A percentile compares a stretch with the other conserved stretches of the same genome.
phyloP scores from a whole-genome alignment of 306 rosid genomes.

The Inga laurina region DNA sequence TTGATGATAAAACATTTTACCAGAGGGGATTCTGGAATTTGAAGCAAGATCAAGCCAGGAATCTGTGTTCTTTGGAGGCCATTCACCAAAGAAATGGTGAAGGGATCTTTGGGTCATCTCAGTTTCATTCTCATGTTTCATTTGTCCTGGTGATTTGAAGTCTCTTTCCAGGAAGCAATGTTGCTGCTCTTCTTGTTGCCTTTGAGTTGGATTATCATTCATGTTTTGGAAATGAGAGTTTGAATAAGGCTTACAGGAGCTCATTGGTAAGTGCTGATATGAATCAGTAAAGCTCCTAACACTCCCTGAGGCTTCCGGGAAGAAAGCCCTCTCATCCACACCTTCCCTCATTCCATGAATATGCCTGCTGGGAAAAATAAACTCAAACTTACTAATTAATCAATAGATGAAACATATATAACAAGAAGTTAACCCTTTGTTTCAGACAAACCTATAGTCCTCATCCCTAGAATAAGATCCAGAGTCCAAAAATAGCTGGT shows the following conservation, averaged over 20 bases:
- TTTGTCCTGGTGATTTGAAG: constrained; percentile 66
- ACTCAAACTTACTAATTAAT: neutral
- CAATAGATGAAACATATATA: neutral
- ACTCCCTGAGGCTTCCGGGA: constrained; percentile 73
- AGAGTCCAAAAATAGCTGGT: constrained; percentile 67
- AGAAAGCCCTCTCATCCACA: constrained; percentile 77
- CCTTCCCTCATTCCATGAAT: constrained; percentile 68
- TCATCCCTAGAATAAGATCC: constrained; percentile 59
- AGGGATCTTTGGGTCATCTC: constrained; percentile 77
- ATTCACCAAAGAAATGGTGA: constrained; percentile 93
- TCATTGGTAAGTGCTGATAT: constrained; percentile 60
- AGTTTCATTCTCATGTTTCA: constrained; percentile 54
- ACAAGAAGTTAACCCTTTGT: no score
- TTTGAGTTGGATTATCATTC: constrained; percentile 29
- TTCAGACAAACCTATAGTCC: constrained; percentile 64
- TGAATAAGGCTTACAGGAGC: constrained; percentile 55
- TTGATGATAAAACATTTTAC: constrained; percentile 31
- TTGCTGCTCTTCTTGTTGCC: constrained; percentile 37
- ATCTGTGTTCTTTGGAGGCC: constrained; percentile 87
- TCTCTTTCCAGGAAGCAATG: constrained; percentile 90
- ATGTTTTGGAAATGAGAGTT: constrained; percentile 55
- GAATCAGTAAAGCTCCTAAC: constrained; percentile 56
- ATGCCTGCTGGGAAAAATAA: constrained; percentile 49
- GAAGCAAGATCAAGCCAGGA: constrained; percentile 98
- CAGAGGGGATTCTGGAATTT: constrained; percentile 64